Base-by-base conservation (phyloP, 2,329 filamentous ascomycete species). In the Scedosporium aurantiacum region DNA sequence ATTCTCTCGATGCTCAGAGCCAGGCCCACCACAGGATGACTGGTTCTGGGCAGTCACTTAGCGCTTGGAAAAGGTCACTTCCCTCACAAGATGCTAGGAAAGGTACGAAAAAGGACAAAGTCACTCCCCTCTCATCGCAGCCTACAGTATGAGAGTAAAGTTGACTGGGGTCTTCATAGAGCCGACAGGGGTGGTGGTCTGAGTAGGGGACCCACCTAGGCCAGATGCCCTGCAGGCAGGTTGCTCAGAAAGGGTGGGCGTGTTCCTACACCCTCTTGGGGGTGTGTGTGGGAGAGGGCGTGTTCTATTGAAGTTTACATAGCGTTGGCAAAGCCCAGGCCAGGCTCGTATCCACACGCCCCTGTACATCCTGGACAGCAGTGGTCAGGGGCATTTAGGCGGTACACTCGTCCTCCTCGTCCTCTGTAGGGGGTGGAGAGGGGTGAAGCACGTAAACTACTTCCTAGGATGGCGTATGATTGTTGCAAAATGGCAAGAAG, bases 1-100 rank as follows among this genome's bases (percentile, higher is more conserved):
- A 54, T 58, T 47, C 43, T 47, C 47, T 60, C 58, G 47, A 60
- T 55, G 45, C 58, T 54, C 58, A 43, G 47, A 54, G 58, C 58
- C 58, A 43, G 58, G 47, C 47, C 58, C 58, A 60, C 58, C 37
- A 18, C n/a, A 16, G 47, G n/a, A 50, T 55, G 47, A 60, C 58
- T 52, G 41, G 28, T 28, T 50, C 25, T 21, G 41, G n/a, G 18
- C 37, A 60, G 58, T 52, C 47, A 54, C 58, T 27, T 43, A 21
- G 58, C 45, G 40, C 58, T 43, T 52, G 5, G 40, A 12, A 54
- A 27, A 60, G 14, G 58, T 60, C 28, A 41, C 47, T 27, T 28
- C 10, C 18, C n/a, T 8, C 23, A 21, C 27, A 40, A 55, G 40
- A 12, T 40, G 16, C 7, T 14, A 54, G 47, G 3, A 8, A n/a